phyloP scores from a whole-genome alignment of 2,329 filamentous ascomycete genomes.

The Neonectria punicea region DNA sequence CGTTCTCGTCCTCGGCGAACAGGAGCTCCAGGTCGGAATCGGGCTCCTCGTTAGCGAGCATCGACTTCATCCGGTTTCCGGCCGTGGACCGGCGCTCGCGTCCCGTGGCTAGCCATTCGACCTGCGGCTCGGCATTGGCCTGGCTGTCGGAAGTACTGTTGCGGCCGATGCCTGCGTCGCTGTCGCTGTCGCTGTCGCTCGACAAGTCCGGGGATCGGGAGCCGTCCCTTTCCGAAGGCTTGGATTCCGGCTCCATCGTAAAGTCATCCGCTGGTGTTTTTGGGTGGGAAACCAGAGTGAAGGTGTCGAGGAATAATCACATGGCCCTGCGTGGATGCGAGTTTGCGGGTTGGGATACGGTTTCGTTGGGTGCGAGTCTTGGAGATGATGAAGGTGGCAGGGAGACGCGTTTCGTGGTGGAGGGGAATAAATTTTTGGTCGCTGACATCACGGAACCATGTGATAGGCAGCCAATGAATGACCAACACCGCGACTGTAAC shows the following conservation, averaged over 20 bases:
- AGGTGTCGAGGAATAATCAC: constrained; percentile 25
- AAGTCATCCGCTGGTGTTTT: constrained; percentile 24
- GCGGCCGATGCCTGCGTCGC: constrained; percentile 42
- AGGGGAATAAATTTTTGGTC: constrained; percentile 33
- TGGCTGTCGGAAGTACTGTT: constrained; percentile 50
- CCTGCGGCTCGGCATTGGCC: constrained; percentile 48
- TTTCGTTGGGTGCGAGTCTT: constrained; percentile 18
- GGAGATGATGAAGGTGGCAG: constrained; percentile 28
- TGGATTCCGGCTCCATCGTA: constrained; percentile 45
- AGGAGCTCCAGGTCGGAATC: constrained; percentile 76
- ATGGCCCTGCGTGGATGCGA: constrained; percentile 28
- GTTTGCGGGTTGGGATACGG: constrained; percentile 9
- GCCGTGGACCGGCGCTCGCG: constrained; percentile 83
- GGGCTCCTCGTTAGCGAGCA: constrained; percentile 79
- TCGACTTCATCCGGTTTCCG: constrained; percentile 82
- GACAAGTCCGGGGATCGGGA: constrained; percentile 45
- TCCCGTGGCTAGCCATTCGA: constrained; percentile 78
- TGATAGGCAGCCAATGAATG: constrained; percentile 11
- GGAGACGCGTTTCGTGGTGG: constrained; percentile 39
- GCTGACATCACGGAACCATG: constrained; percentile 37
- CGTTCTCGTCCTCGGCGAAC: constrained; percentile 79
- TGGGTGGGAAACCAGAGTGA: background rate
- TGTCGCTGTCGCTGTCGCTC: constrained; percentile 48
- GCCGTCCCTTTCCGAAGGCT: constrained; percentile 47
- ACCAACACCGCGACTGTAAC: background rate